Evolutionary conservation across 179 eudicot species (phyloP).

Genomic region (Nepenthes alata): DNA sequence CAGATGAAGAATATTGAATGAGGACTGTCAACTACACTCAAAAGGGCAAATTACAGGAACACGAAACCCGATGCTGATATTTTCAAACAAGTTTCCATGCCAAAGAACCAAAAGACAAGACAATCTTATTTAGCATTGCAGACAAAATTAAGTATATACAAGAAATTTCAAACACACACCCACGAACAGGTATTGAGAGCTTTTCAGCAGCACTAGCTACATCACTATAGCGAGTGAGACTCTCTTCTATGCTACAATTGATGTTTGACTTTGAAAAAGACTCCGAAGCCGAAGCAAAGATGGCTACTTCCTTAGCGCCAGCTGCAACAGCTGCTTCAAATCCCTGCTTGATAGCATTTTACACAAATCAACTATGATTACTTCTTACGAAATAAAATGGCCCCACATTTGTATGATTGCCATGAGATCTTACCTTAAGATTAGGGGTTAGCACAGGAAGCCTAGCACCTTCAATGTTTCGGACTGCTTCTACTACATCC

Average conservation of each 20-base stretch:
- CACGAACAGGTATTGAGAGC: constrained; percentile 74
- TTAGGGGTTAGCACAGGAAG: constrained; percentile 85
- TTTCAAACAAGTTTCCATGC: no score
- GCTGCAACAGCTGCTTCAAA: constrained; percentile 91
- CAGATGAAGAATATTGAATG: no score
- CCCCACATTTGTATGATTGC: not conserved
- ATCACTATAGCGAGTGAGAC: constrained; percentile 63
- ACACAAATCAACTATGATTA: constrained; percentile 1
- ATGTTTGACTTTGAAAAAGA: constrained; percentile 85
- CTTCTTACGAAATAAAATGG: not conserved
- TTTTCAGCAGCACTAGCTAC: constrained; percentile 54
- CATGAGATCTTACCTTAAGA: constrained; percentile 40
- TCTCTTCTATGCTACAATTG: constrained; percentile 86
- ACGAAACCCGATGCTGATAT: no score
- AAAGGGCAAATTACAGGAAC: no score
- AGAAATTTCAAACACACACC: constrained; percentile 33
- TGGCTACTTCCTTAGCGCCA: constrained; percentile 90
- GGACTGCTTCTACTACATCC: constrained; percentile 62
- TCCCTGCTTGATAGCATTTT: constrained; percentile 35
- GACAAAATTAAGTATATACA: not conserved
- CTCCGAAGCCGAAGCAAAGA: constrained; percentile 96
- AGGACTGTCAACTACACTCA: no score
- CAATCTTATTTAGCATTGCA: not conserved
- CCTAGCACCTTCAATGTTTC: constrained; percentile 32
- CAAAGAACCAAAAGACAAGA: no score